Evolutionary conservation across 495 filamentous ascomycete genomes (phyloP).

Genomic region (Penicillium lividum): DNA sequence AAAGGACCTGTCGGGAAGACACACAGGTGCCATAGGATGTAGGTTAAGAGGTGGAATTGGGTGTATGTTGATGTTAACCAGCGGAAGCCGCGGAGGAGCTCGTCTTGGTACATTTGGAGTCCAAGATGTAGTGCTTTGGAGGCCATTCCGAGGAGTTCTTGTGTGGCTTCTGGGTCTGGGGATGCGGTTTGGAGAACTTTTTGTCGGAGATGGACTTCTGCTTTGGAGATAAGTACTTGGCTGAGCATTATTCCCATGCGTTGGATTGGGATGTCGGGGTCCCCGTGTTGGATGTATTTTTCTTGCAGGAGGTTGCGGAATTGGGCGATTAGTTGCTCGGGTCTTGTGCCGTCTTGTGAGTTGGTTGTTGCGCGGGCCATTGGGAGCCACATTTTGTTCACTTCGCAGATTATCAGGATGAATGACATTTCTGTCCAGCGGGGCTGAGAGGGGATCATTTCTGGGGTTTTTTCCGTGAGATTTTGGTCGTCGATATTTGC

Average conservation of each 20-base stretch:
- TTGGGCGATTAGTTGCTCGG: slow-evolving; percentile 20
- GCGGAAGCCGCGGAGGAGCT: slow-evolving; percentile 29
- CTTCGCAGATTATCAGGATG: slow-evolving; percentile 38
- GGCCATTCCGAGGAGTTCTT: slow-evolving; percentile 20
- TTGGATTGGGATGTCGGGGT: slow-evolving; percentile 37
- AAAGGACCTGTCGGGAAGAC: slow-evolving; percentile 9
- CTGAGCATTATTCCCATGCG: slow-evolving; percentile 26
- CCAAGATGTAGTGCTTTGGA: slow-evolving; percentile 24
- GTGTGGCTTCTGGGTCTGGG: slow-evolving; percentile 8
- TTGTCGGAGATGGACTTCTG: slow-evolving; percentile 30
- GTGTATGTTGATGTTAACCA: slow-evolving; percentile 33
- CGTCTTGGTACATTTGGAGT: slow-evolving; percentile 25
- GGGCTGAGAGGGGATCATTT: slow-evolving; percentile 9
- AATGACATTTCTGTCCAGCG: slow-evolving; percentile 34
- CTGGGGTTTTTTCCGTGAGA: slow-evolving; percentile 10
- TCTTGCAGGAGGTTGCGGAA: slow-evolving; percentile 22
- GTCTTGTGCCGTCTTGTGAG: slow-evolving; percentile 15
- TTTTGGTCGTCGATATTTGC: slow-evolving; percentile 33
- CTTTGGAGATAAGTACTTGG: slow-evolving; percentile 24
- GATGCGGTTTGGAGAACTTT: slow-evolving; percentile 21
- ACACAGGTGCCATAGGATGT: slow-evolving; percentile 36
- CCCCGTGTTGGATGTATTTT: slow-evolving; percentile 27
- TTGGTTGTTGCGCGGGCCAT: slow-evolving; percentile 5
- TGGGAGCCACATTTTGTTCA: slow-evolving; percentile 18
- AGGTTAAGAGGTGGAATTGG: slow-evolving; percentile 34